Percentiles rank a stretch among this genome's conserved stretches.
phyloP scores from a whole-genome alignment of 306 rosid genomes.

The Casuarina equisetifolia region DNA sequence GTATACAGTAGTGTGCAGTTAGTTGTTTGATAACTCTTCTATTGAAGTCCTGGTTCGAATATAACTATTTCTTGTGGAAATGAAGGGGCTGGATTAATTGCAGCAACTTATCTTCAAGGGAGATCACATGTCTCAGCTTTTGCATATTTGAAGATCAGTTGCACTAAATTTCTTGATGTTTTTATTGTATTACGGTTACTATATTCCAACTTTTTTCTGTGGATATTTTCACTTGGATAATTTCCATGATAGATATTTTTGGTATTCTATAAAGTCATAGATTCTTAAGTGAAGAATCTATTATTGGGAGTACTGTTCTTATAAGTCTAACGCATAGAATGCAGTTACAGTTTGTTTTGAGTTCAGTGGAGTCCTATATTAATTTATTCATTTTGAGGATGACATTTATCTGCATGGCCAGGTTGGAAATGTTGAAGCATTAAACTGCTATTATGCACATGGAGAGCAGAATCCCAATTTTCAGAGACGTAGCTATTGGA shows the following conservation, averaged over 20 bases:
- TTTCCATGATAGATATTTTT: conserved; percentile 1
- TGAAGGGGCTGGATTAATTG: not conserved
- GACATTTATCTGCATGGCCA: conserved; percentile 39
- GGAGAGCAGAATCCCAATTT: conserved; percentile 85
- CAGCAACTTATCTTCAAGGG: not conserved
- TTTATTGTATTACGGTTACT: not conserved
- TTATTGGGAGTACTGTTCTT: conserved; percentile 13
- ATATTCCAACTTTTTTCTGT: not conserved
- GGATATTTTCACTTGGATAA: conserved; percentile 4
- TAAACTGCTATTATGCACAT: conserved; percentile 96
- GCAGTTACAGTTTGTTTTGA: not conserved
- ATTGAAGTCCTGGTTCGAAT: not conserved
- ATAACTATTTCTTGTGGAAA: not conserved
- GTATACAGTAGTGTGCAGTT: not conserved
- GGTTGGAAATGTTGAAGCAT: conserved; percentile 87
- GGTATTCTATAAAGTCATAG: not conserved
- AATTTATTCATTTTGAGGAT: conserved; percentile 28
- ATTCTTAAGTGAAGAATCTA: conserved; percentile 18
- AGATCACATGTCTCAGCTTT: not conserved
- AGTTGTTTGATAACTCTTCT: not conserved
- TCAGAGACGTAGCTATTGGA: conserved; percentile 97
- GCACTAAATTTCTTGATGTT: not conserved
- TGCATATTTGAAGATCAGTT: not conserved
- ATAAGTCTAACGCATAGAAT: not conserved
- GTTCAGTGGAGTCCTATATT: conserved; percentile 20